phyloP scores from a whole-genome alignment of 179 eudicot species.

The Silene coronaria region DNA sequence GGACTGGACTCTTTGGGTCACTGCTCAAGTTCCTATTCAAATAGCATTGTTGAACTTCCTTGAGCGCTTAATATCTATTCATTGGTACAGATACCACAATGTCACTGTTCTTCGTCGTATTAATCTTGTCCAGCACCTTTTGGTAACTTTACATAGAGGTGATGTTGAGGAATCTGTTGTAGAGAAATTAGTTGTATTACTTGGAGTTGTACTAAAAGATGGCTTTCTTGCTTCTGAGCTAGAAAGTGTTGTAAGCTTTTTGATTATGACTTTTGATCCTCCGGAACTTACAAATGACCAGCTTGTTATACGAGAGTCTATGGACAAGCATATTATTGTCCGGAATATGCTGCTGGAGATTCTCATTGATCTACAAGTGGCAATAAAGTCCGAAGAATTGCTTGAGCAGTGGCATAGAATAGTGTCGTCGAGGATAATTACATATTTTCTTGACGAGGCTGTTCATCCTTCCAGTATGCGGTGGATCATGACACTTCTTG shows the following conservation, averaged over 20 bases:
- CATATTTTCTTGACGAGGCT: constrained; percentile 92
- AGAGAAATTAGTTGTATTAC: constrained; percentile 87
- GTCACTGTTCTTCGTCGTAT: constrained; percentile 89
- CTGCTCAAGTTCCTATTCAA: constrained; percentile 84
- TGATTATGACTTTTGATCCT: constrained; percentile 98
- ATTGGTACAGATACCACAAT: constrained; percentile 94
- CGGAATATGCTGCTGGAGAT: constrained; percentile 98
- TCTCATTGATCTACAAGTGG: constrained; percentile 93
- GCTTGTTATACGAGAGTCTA: constrained; percentile 68
- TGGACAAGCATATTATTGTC: constrained; percentile 96
- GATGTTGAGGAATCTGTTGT: constrained; percentile 96
- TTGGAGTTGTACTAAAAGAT: constrained; percentile 88
- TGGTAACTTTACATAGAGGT: constrained; percentile 92
- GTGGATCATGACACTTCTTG: constrained; percentile 98
- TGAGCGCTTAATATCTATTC: constrained; percentile 91
- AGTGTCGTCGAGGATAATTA: constrained; percentile 82
- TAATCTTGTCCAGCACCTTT: constrained; percentile 87
- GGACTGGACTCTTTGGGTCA: constrained; percentile 99
- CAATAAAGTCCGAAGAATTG: constrained; percentile 74
- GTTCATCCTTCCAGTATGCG: constrained; percentile 99
- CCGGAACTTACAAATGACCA: constrained; percentile 55
- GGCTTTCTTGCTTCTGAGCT: constrained; percentile 87
- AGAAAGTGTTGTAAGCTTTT: constrained; percentile 89
- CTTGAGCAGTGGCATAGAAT: constrained; percentile 99
- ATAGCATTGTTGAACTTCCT: constrained; percentile 89